Evolutionary conservation across 164 flowering plant species (phyloP), one percentile per base, ranked within the genome.

Genomic region (Annona squamosa): DNA sequence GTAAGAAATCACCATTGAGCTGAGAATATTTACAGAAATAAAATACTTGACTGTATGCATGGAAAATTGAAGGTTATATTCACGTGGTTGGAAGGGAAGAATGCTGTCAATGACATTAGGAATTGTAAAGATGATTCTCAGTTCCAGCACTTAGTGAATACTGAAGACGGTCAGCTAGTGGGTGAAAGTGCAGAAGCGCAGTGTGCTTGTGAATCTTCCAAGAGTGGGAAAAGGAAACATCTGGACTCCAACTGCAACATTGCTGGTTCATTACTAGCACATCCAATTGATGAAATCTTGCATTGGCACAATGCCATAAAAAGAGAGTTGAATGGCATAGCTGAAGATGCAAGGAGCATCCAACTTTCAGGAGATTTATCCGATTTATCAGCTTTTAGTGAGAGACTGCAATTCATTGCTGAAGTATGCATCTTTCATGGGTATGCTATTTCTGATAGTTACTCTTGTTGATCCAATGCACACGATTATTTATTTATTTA

Each of bases 401-500:
- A 86, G 81, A 89, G 94, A 81, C 82, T 94, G 72, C 92, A 91
- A 59, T 94, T 94, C 78, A 91, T 92, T 79, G 94, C 99, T 0
- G 97, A 94, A 79, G 97, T 94, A 16, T 94, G 97, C 82, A 91
- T 94, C 65, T 94, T 89, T 74, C 99, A 94, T 79, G 91, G 99
- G 99, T 94, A 81, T 65, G 68, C 45, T 43, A 1, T 66, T 42
- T 41, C 12, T 66, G 13, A 37, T 66, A 26, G 37, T 26, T 26
- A 26, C 37, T 26, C 37, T 26, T 26, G 37, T 26, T 26, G 37
- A 26, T 26, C 37, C 37, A 26, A 26, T 26, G 37, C 37, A 26
- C 37, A 26, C 1, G 1, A 26, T 26, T 26, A 0, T 26, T 26
- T 26, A 0, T 26, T 26, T 26, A 26, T 26, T 26, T 26, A 26